These are phyloP conservation scores for Thalassia testudinum DNA, from an alignment of 116 monocot genomes.

Conservation along the genomic window DNA sequence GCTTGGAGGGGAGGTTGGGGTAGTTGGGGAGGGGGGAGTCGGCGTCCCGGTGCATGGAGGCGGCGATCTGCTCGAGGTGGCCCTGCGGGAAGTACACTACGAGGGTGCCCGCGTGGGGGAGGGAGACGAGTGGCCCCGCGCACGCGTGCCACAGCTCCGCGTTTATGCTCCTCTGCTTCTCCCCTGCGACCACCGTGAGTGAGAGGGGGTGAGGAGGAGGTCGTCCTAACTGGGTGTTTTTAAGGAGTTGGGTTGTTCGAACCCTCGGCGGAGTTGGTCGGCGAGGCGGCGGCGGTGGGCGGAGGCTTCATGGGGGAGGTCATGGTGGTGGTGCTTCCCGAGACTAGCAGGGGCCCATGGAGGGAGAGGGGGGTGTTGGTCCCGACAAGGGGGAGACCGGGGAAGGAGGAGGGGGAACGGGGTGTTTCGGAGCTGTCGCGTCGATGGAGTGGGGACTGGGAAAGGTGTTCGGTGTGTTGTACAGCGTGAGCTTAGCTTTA, in stretches of 20 bases:
- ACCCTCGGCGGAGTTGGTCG: background rate
- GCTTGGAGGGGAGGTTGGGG: slow-evolving; percentile 73
- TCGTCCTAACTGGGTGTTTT: too few species aligned
- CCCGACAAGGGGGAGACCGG: background rate
- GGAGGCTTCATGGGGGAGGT: background rate
- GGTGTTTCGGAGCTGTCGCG: too few species aligned
- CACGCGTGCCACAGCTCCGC: slow-evolving; percentile 38
- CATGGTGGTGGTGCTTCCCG: background rate
- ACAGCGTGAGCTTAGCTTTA: too few species aligned
- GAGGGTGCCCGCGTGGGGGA: slow-evolving; percentile 24
- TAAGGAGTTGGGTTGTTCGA: too few species aligned
- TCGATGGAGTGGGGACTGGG: too few species aligned
- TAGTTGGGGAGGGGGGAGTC: slow-evolving; percentile 64
- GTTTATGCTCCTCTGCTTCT: slow-evolving; percentile 23
- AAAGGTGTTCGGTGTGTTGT: too few species aligned
- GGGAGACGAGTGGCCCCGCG: slow-evolving; percentile 29
- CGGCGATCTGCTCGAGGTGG: slow-evolving; percentile 57
- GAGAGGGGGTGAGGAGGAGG: background rate
- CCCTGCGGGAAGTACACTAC: slow-evolving; percentile 45
- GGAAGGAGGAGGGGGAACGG: too few species aligned
- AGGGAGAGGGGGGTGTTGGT: background rate
- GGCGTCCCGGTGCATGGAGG: slow-evolving; percentile 71
- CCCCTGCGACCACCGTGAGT: slow-evolving; percentile 4
- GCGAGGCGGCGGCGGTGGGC: background rate
- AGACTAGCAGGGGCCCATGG: background rate